phyloP scores from a whole-genome alignment of 176 grass and related monocot species.

The Panicum miliaceum region DNA sequence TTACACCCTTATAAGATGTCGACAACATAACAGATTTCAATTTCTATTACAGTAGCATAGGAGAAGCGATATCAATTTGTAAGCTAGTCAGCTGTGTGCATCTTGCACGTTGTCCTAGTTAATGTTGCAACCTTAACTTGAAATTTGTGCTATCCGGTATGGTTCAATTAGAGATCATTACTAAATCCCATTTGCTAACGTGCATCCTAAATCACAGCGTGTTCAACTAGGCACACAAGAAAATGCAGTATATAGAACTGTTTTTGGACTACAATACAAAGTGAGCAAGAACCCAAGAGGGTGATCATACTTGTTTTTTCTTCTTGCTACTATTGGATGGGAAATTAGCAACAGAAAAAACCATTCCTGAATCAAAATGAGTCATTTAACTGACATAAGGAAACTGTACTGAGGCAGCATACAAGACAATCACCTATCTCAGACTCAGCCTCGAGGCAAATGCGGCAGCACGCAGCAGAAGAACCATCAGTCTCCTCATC shows the following conservation, averaged over 20 bases:
- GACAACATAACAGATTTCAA: not conserved
- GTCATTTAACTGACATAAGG: not conserved
- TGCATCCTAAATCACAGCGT: not conserved
- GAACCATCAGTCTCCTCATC: constrained; percentile 75
- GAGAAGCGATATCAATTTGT: not conserved
- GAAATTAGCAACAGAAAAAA: not conserved
- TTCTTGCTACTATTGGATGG: not conserved
- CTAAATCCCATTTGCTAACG: not conserved
- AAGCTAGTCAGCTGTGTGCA: not conserved
- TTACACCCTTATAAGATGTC: not conserved
- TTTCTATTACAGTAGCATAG: constrained; percentile 3
- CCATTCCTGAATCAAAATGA: constrained; percentile 11
- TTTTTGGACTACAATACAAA: constrained; percentile 12
- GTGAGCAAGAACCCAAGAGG: not conserved
- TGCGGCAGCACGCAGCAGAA: constrained; percentile 83
- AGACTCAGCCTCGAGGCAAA: constrained; percentile 84
- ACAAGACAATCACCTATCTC: constrained; percentile 58
- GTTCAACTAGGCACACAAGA: constrained; percentile 18
- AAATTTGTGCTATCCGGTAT: not conserved
- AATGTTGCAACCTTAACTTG: not conserved
- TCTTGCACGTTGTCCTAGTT: constrained; percentile 6
- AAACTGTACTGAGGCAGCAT: constrained; percentile 4
- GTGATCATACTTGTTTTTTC: not conserved
- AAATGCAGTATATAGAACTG: not conserved
- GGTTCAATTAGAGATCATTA: constrained; percentile 15